A percentile compares a stretch with the other conserved stretches of the same genome.
These are phyloP conservation scores for Multifurca ochricompacta DNA, from an alignment of 768 basidiomycete genomes.

Conservation along the genomic window DNA sequence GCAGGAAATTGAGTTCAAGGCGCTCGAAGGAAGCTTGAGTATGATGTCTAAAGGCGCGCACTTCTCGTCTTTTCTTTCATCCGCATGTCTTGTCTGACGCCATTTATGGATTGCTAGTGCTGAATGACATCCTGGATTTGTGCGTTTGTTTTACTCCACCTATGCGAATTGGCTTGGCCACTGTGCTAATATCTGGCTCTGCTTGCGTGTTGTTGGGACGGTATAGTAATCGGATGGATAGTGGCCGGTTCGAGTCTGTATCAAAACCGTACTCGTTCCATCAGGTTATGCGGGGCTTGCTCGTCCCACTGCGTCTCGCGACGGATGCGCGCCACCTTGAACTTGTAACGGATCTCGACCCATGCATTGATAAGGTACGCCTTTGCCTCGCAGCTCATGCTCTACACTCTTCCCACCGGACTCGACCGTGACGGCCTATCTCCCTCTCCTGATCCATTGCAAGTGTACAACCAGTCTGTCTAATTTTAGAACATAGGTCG, in stretches of 20 bases:
- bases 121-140: slow-evolving; percentile 80
- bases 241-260: slow-evolving; percentile 71
- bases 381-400: no score
- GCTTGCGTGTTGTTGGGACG: not conserved
- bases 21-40: slow-evolving; percentile 68
- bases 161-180: not conserved
- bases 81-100: slow-evolving; percentile 5
- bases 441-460: not conserved
- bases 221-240: slow-evolving; percentile 74
- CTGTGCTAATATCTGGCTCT: not conserved
- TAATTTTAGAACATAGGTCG: slow-evolving; percentile 34
- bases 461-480: not conserved
- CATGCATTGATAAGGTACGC: slow-evolving; percentile 52
- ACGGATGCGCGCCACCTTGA: slow-evolving; percentile 60
- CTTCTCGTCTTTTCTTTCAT: not conserved
- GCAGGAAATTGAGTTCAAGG: slow-evolving; percentile 84
- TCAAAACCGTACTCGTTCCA: slow-evolving; percentile 69
- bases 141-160: slow-evolving; percentile 24
- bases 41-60: slow-evolving; percentile 80
- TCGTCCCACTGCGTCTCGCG: slow-evolving; percentile 59
- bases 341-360: slow-evolving; percentile 63
- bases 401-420: no score
- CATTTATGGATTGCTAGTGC: slow-evolving; percentile 33
- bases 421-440: not conserved
- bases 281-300: slow-evolving; percentile 65